phyloP scores from a whole-genome alignment of 345 rosid species.

The Lepidium africanum region DNA sequence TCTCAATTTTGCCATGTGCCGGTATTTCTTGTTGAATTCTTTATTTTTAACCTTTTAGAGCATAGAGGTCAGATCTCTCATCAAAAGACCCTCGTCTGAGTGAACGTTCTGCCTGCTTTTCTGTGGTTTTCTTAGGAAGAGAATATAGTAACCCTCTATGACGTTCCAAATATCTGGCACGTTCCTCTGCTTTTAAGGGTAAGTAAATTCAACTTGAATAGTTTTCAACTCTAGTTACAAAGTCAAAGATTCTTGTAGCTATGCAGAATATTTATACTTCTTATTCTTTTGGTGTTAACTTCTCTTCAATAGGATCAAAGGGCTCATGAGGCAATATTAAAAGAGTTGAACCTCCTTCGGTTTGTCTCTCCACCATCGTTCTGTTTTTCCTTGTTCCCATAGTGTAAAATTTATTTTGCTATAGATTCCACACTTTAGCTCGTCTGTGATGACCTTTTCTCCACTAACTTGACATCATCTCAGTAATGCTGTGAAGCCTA shows the following conservation, averaged over 20 bases:
- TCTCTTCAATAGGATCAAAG: slow-evolving; percentile 64
- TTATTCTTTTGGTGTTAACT: slow-evolving; percentile 1
- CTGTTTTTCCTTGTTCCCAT: neutral
- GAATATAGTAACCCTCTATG: slow-evolving; percentile 72
- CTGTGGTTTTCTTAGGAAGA: slow-evolving; percentile 44
- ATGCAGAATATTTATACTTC: neutral
- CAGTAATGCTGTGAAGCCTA: slow-evolving; percentile 61
- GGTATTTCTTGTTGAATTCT: slow-evolving; percentile 36
- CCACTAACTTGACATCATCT: slow-evolving; percentile 13
- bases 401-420: neutral
- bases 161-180: slow-evolving; percentile 94
- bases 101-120: slow-evolving; percentile 2
- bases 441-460: neutral
- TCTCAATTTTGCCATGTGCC: slow-evolving; percentile 93
- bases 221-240: neutral
- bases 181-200: slow-evolving; percentile 82
- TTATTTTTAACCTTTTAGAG: neutral
- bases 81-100: neutral
- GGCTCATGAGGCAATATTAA: slow-evolving; percentile 81
- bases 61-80: neutral
- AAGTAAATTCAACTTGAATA: slow-evolving; percentile 18
- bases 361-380: slow-evolving; percentile 33
- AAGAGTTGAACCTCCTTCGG: slow-evolving; percentile 63
- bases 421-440: neutral
- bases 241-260: slow-evolving; percentile 1